Conservation (phyloP, 2,329 filamentous ascomycete genomes). For the Chrysosporium keratinophilum region DNA sequence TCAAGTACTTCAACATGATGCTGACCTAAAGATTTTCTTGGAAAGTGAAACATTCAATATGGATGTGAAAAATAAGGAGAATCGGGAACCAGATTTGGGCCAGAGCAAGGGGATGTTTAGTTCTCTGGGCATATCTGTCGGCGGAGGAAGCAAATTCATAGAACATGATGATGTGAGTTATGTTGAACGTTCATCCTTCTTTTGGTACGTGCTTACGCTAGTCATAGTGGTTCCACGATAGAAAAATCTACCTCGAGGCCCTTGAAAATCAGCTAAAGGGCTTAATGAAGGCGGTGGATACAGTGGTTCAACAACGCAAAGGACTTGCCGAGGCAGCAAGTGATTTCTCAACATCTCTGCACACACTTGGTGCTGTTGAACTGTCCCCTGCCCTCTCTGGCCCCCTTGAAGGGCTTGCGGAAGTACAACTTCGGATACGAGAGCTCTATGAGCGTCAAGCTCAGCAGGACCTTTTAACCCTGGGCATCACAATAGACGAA, state of each 20-base stretch:
- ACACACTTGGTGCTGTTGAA: slow-evolving; percentile 84
- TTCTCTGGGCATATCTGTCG: slow-evolving; percentile 67
- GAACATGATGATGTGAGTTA: slow-evolving; percentile 83
- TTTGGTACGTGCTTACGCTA: slow-evolving; percentile 14
- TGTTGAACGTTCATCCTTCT: neutral
- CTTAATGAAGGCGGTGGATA: slow-evolving; percentile 85
- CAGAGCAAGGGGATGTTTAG: slow-evolving; percentile 93
- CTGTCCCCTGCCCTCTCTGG: slow-evolving; percentile 78
- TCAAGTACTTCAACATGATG: slow-evolving; percentile 81
- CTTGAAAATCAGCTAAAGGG: slow-evolving; percentile 84
- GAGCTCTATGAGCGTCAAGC: slow-evolving; percentile 95
- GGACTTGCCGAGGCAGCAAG: slow-evolving; percentile 85
- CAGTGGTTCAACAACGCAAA: slow-evolving; percentile 83
- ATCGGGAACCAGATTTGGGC: slow-evolving; percentile 70
- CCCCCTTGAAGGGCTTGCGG: slow-evolving; percentile 81
- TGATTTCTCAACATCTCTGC: slow-evolving; percentile 88
- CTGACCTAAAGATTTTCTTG: slow-evolving; percentile 87
- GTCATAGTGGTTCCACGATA: slow-evolving; percentile 87
- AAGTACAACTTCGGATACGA: slow-evolving; percentile 83
- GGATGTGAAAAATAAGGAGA: slow-evolving; percentile 95
- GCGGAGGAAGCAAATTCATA: slow-evolving; percentile 75
- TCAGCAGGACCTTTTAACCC: slow-evolving; percentile 88
- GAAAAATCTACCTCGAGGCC: slow-evolving; percentile 86
- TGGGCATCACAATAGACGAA: slow-evolving; percentile 96
- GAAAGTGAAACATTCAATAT: slow-evolving; percentile 94